A percentile compares a stretch with the other conserved stretches of the same genome.
These are phyloP conservation scores for Solanum gandarillasii DNA, from an alignment of 257 asterid species.

Conservation along the genomic window DNA sequence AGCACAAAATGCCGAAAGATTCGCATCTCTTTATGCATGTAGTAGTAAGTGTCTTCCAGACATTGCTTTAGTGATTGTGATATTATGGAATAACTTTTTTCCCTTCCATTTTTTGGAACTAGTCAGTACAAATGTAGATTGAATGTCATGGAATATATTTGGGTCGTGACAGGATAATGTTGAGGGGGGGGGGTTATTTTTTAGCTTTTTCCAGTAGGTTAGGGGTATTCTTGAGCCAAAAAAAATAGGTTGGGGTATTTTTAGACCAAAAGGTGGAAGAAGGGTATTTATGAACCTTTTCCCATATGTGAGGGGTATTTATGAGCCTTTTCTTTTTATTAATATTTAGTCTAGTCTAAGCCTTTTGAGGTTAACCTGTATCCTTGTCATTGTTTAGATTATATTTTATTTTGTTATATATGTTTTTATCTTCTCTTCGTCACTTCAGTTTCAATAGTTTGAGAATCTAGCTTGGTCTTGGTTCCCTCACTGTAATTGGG, in stretches of 20 bases:
- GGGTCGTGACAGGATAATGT: not conserved
- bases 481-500: not conserved
- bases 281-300: not conserved
- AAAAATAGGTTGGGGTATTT: not conserved
- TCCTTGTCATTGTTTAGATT: not conserved
- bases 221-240: not conserved
- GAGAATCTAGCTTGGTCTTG: not conserved
- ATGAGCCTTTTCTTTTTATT: not conserved
- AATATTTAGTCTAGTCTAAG: not conserved
- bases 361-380: not conserved
- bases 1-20: conserved; percentile 96
- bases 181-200: not conserved
- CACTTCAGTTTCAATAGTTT: not conserved
- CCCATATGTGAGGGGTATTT: not conserved
- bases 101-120: not conserved
- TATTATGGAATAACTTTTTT: not conserved
- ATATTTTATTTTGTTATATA: not conserved
- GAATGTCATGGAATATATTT: not conserved
- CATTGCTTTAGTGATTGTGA: not conserved
- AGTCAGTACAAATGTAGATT: not conserved
- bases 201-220: not conserved
- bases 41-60: conserved; percentile 34
- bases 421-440: not conserved
- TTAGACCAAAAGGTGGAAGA: not conserved
- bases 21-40: conserved; percentile 66